phyloP scores from a whole-genome alignment of 73 alveolate species.

The Blepharisma japonicum region DNA sequence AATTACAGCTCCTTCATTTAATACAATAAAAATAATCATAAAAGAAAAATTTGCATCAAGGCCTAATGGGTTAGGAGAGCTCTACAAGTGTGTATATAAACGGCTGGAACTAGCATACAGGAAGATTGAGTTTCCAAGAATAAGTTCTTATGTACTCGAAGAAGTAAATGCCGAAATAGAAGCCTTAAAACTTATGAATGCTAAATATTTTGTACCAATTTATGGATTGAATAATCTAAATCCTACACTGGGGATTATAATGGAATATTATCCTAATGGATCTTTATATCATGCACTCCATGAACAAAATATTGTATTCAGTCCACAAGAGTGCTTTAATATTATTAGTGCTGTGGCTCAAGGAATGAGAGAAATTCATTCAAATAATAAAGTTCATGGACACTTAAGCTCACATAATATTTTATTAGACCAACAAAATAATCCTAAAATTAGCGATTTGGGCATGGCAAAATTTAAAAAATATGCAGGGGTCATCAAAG shows the following conservation, averaged over 20 bases:
- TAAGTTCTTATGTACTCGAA: constrained; percentile 10
- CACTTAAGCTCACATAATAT: constrained; percentile 26
- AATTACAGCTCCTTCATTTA: not conserved
- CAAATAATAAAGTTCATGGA: constrained; percentile 31
- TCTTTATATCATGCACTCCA: constrained; percentile 19
- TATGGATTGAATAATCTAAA: not conserved
- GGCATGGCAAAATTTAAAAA: not conserved
- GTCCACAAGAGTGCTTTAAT: not conserved
- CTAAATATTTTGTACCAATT: not conserved
- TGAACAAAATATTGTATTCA: not conserved
- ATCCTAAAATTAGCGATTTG: constrained; percentile 11
- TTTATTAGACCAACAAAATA: not conserved
- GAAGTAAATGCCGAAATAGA: constrained; percentile 3
- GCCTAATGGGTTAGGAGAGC: constrained; percentile 28
- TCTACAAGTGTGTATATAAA: constrained; percentile 5
- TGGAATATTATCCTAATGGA: not conserved
- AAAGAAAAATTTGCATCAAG: not conserved
- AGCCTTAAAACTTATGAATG: not conserved
- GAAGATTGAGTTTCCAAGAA: not conserved
- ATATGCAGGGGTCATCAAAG: not conserved
- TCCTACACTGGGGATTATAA: not conserved
- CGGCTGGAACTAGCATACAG: constrained; percentile 17
- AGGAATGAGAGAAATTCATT: not conserved
- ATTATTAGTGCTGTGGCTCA: constrained; percentile 7
- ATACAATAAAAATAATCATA: not conserved